Evolutionary conservation across 1,284 basidiomycete genomes (phyloP), one percentile per base, ranked within the genome.

Genomic region (Ustilago sp.): DNA sequence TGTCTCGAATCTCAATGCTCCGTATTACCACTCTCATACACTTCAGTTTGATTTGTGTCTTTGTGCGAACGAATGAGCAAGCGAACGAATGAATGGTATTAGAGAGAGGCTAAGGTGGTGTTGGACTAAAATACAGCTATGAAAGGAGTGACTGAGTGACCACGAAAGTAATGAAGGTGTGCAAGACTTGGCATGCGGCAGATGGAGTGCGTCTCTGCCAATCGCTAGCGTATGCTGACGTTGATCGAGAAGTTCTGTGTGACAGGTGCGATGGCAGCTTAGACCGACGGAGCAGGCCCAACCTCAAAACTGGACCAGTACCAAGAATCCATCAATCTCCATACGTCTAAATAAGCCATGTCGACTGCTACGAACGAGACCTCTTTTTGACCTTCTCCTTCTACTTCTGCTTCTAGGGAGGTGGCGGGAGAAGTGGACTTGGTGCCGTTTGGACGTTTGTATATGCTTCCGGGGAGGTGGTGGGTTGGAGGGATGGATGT

Each of bases 231-330:
- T 38, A 13, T 13, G 36, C 13, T 13, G 36, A 38, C 36, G 36
- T 6, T 13, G 36, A 38, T 38, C 36, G 5, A 38, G 36, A 13
- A 38, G 36, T 2, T 38, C 36, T 38, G 36, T 38, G 36, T 38
- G 8, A 8, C 17, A 23, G 36, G 9, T 15, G 15, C 23, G 13
- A 31, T 35, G 15, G 34, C 12, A 4, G 38, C 12, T 35, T 36
- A 28, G 31, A 28, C 23, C 23, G 4, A 28, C 23, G n/a, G 13
- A 13, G 41, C 15, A n/a, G 57, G 57, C 0, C 51, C 63, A 15
- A 70, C 32, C n/a, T 75, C 53, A 23, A 75, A 70, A 32, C 39
- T 32, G 12, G 63, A 60, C 73, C 73, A 75, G 50, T 70, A 75
- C 73, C 73, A 75, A 8, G 47, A 23, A 36, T 75, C 73, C 56